phyloP scores from a whole-genome alignment of 768 basidiomycete species.

The Cantharellus cinnabarinus region DNA sequence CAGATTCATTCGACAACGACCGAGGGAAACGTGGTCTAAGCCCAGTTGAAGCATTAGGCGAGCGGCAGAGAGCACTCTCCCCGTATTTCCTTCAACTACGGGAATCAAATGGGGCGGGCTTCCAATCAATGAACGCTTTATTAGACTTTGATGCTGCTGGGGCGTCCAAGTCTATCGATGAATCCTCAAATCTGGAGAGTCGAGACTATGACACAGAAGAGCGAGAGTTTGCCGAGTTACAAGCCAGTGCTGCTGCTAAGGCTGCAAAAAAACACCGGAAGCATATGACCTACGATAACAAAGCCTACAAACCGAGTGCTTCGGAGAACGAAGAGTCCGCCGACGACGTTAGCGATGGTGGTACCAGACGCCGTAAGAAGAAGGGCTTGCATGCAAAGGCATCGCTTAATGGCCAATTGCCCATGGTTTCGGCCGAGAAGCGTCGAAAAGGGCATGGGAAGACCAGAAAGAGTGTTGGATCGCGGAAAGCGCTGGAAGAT shows the following conservation, averaged over 20 bases:
- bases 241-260: neutral
- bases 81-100: neutral
- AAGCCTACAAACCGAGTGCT: conserved; percentile 50
- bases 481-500: neutral
- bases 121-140: conserved; percentile 3
- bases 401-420: neutral
- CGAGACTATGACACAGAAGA: conserved; percentile 72
- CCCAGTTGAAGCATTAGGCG: conserved; percentile 16
- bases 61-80: conserved; percentile 1
- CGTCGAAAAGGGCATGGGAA: neutral
- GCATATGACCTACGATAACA: conserved; percentile 43
- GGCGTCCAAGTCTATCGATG: neutral
- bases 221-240: conserved; percentile 13
- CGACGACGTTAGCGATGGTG: conserved; percentile 37
- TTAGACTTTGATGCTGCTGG: neutral
- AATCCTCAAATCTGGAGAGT: conserved; percentile 17
- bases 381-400: neutral
- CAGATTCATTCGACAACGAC: conserved; percentile 24
- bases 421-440: neutral
- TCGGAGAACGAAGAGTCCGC: conserved; percentile 40
- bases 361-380: conserved; percentile 30
- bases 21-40: neutral
- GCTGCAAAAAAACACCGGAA: neutral
- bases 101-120: neutral
- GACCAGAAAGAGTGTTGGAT: neutral